These are phyloP conservation scores for Triadica sebifera DNA, from an alignment of 345 rosid genomes.

Conservation along the genomic window DNA sequence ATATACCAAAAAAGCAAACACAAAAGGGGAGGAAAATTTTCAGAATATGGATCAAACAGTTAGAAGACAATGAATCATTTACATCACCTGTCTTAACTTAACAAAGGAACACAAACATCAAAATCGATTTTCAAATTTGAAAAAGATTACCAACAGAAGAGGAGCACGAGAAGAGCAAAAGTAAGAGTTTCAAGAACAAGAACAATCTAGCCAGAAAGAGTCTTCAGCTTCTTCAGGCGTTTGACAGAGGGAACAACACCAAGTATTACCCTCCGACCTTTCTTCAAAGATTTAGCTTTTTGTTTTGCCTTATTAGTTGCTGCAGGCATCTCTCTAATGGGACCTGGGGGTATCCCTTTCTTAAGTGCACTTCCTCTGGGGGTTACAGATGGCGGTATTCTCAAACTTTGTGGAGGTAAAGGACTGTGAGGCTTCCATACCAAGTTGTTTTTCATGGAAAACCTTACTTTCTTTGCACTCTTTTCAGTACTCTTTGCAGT, in stretches of 20 bases:
- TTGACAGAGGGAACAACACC: slow-evolving; percentile 40
- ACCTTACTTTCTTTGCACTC: slow-evolving; percentile 83
- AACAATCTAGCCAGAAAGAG: slow-evolving; percentile 29
- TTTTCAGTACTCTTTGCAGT: slow-evolving; percentile 49
- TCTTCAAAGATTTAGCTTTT: slow-evolving; percentile 49
- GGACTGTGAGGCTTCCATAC: slow-evolving; percentile 98
- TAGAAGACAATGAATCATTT: slow-evolving; percentile 4
- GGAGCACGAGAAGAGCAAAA: not conserved
- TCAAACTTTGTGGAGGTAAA: slow-evolving; percentile 81
- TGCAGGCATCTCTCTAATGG: slow-evolving; percentile 57
- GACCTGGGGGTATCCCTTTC: slow-evolving; percentile 88
- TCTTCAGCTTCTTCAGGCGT: slow-evolving; percentile 52
- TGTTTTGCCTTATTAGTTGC: slow-evolving; percentile 51
- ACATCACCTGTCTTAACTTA: not conserved
- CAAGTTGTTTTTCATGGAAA: slow-evolving; percentile 83
- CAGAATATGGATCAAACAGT: slow-evolving; percentile 4
- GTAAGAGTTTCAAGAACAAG: not conserved
- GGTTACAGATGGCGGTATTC: slow-evolving; percentile 88
- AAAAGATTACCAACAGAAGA: not conserved
- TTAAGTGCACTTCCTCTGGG: slow-evolving; percentile 99
- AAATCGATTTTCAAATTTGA: not conserved
- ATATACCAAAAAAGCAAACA: not conserved
- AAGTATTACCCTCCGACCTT: slow-evolving; percentile 51
- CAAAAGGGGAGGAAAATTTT: not conserved
- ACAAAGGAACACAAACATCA: not conserved